These are phyloP conservation scores for Rhodocollybia butyracea DNA, from an alignment of 768 basidiomycete species.

Conservation along the genomic window DNA sequence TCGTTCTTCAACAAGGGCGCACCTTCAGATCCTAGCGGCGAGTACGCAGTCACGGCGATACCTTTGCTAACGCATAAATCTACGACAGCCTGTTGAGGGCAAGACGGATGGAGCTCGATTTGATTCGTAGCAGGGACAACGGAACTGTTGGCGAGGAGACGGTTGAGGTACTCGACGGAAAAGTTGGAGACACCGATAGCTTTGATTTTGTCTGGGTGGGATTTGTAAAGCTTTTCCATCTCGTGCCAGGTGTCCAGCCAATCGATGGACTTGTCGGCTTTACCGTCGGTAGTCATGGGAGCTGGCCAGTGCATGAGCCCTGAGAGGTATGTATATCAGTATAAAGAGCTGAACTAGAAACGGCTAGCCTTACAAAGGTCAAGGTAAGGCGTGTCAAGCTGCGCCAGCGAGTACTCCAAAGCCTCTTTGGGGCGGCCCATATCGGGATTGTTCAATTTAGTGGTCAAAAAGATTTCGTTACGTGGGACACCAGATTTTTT, in stretches of 20 bases:
- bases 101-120: constrained; percentile 73
- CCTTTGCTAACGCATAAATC: constrained; percentile 59
- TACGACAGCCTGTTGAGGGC: constrained; percentile 64
- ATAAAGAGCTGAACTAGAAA: no score
- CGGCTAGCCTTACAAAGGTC: constrained; percentile 79
- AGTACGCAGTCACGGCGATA: constrained; percentile 75
- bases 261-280: constrained; percentile 51
- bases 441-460: constrained; percentile 64
- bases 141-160: constrained; percentile 52
- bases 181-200: constrained; percentile 83
- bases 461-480: constrained; percentile 75
- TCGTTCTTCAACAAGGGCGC: constrained; percentile 64
- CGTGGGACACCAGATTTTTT: constrained; percentile 71
- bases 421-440: constrained; percentile 57
- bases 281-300: constrained; percentile 56
- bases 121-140: constrained; percentile 78
- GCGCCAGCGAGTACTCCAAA: constrained; percentile 64
- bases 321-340: constrained; percentile 17
- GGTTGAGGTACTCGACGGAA: constrained; percentile 58
- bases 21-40: constrained; percentile 70
- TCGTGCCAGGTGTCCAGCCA: constrained; percentile 76
- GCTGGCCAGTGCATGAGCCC: constrained; percentile 86
- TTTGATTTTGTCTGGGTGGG: constrained; percentile 66
- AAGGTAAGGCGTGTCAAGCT: constrained; percentile 71
- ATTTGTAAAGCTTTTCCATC: constrained; percentile 68